Evolutionary conservation across 2,329 filamentous ascomycete species (phyloP), one percentile per base, ranked within the genome.

Genomic region (Clarireedia paspali): DNA sequence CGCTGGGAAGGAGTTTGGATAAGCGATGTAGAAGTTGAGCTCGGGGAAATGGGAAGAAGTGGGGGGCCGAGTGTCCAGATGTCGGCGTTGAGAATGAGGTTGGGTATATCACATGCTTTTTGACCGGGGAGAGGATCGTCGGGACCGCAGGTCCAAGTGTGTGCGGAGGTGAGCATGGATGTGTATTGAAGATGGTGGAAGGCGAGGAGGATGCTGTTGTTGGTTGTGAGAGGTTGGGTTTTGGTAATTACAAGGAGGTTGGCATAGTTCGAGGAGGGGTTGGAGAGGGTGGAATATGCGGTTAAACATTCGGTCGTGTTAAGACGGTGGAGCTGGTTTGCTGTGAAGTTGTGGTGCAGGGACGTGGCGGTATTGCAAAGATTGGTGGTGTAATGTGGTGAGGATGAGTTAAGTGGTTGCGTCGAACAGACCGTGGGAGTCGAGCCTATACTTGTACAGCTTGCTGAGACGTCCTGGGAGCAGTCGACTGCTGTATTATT

Each of bases 71-170:
- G 52, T 23, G 51, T 62, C 63, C 62, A 65, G 23, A 30, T 51
- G 5, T 55, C 38, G 20, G 61, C 52, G 48, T 59, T 57, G 3
- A 54, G 50, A 7, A 59, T 60, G 14, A 65, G 15, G 14, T 58
- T 40, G 34, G 50, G 30, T n/a, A 58, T 60, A 26, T 59, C 56
- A 20, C 63, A 65, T 26, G 59, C 55, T 27, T 58, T 58, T 4
- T 59, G 55, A n/a, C 63, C 59, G 2, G 51, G 53, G 14, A 58
- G 34, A 6, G 63, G 52, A 12, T 62, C 52, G 4, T 60, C 39
- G 0, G 61, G 53, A 24, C 55, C 57, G 42, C 63, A 65, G 9
- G 63, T 58, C 63, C 63, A 65, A 24, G 58, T 59, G 38, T 61
- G 57, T 1, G 51, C 61, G n/a, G 59, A 63, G 30, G 30, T 34